Percentiles rank a stretch among this genome's conserved stretches.
Evolutionary conservation across 768 basidiomycete genomes (phyloP).

Genomic region (Nevesoporus exiguus): DNA sequence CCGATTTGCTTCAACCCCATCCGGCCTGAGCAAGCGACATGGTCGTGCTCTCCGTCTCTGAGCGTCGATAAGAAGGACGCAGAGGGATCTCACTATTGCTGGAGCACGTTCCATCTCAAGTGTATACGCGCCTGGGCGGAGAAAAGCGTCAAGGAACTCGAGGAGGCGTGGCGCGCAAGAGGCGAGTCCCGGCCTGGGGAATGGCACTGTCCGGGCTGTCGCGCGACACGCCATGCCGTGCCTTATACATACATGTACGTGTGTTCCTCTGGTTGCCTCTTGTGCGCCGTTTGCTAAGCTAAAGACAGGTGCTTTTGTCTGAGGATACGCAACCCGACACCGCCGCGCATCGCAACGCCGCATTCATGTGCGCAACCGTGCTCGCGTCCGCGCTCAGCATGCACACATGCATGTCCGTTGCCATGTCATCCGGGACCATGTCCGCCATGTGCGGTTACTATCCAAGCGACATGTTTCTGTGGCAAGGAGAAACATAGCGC

Average conservation of each 20-base stretch:
- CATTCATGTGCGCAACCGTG: slow-evolving; percentile 77
- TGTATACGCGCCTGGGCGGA: slow-evolving; percentile 88
- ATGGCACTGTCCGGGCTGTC: slow-evolving; percentile 96
- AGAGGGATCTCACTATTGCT: slow-evolving; percentile 62
- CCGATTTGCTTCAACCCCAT: slow-evolving; percentile 81
- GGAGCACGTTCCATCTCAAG: slow-evolving; percentile 86
- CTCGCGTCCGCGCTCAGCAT: slow-evolving; percentile 53
- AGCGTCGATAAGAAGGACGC: slow-evolving; percentile 9
- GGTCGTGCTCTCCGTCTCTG: slow-evolving; percentile 75
- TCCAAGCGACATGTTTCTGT: slow-evolving; percentile 79
- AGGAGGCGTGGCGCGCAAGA: slow-evolving; percentile 68
- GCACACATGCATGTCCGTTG: slow-evolving; percentile 80
- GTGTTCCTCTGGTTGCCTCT: not conserved
- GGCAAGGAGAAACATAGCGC: slow-evolving; percentile 42
- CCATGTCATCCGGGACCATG: slow-evolving; percentile 95
- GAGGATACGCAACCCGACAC: slow-evolving; percentile 67
- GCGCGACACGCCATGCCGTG: slow-evolving; percentile 64
- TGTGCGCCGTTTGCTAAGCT: too few relatives aligned
- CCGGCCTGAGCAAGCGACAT: slow-evolving; percentile 74
- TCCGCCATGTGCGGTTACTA: slow-evolving; percentile 85
- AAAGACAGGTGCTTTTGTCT: slow-evolving; percentile 90
- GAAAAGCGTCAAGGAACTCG: slow-evolving; percentile 71
- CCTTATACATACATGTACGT: slow-evolving; percentile 63
- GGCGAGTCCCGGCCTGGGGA: slow-evolving; percentile 69
- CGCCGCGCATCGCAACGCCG: slow-evolving; percentile 63